Conservation (phyloP, 2,329 filamentous ascomycete genomes). For the Ophiostoma piceae region DNA sequence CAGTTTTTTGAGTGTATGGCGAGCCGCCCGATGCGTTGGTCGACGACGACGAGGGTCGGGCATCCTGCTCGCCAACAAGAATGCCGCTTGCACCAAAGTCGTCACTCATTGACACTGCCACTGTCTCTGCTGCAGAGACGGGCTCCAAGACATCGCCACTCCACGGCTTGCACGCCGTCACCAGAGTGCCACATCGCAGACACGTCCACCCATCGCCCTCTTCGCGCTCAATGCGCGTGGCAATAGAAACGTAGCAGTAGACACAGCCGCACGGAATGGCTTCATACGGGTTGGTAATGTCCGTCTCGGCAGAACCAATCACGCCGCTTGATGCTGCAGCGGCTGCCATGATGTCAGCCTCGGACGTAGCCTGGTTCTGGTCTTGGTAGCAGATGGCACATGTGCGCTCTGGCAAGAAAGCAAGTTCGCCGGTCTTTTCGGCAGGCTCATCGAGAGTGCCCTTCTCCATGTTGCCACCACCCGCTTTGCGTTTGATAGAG, state of each 20-base stretch:
- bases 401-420: slow-evolving; percentile 84
- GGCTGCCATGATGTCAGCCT: slow-evolving; percentile 67
- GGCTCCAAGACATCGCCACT: slow-evolving; percentile 75
- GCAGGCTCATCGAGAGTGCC: slow-evolving; percentile 43
- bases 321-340: slow-evolving; percentile 68
- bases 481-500: slow-evolving; percentile 20
- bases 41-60: slow-evolving; percentile 21
- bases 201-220: slow-evolving; percentile 94
- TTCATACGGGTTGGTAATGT: slow-evolving; percentile 95
- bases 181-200: slow-evolving; percentile 75
- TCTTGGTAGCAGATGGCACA: slow-evolving; percentile 97
- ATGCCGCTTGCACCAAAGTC: not conserved
- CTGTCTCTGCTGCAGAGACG: slow-evolving; percentile 21
- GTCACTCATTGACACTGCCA: not conserved
- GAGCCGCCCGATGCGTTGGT: slow-evolving; percentile 23
- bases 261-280: slow-evolving; percentile 82
- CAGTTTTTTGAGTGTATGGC: slow-evolving; percentile 44
- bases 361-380: slow-evolving; percentile 70
- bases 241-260: slow-evolving; percentile 96
- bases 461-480: not conserved
- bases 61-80: not conserved
- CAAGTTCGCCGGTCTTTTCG: slow-evolving; percentile 63
- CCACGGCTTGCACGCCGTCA: slow-evolving; percentile 88
- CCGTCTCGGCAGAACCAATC: slow-evolving; percentile 80
- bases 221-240: slow-evolving; percentile 80